phyloP scores from a whole-genome alignment of 129 eudicot genomes.

The Glebionis coronaria region DNA sequence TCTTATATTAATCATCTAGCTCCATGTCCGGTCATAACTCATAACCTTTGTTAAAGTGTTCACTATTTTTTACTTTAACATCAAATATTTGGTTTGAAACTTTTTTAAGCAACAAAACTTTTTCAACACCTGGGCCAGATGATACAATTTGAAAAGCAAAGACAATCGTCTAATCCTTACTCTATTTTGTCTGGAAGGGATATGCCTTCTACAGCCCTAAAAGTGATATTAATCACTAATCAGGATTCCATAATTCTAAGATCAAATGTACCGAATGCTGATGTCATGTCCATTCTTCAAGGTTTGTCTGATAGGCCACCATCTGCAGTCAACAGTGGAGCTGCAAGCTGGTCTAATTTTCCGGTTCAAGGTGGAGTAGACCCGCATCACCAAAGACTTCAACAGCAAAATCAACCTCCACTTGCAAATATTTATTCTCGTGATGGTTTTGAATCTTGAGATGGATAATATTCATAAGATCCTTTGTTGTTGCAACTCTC shows the following conservation, averaged over 20 bases:
- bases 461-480: no score
- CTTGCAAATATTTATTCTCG: constrained; percentile 27
- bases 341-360: constrained; percentile 62
- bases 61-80: no score
- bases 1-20: no score
- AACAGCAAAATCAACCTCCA: constrained; percentile 50
- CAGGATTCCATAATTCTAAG: constrained; percentile 49
- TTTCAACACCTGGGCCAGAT: constrained; percentile 65
- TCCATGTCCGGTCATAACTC: no score
- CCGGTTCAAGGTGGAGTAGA: constrained; percentile 56
- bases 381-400: constrained; percentile 64
- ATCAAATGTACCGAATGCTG: constrained; percentile 56
- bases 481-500: no score
- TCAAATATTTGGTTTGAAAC: no score
- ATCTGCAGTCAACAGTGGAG: constrained; percentile 39
- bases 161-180: constrained; percentile 49
- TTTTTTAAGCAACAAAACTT: no score
- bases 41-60: no score
- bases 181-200: constrained; percentile 66
- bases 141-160: constrained; percentile 77
- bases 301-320: constrained; percentile 64
- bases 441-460: no score
- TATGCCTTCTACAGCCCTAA: constrained; percentile 31
- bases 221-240: constrained; percentile 41
- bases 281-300: constrained; percentile 57